These are phyloP conservation scores for Asterophora lycoperdoides DNA, from an alignment of 768 basidiomycete species.

Conservation along the genomic window DNA sequence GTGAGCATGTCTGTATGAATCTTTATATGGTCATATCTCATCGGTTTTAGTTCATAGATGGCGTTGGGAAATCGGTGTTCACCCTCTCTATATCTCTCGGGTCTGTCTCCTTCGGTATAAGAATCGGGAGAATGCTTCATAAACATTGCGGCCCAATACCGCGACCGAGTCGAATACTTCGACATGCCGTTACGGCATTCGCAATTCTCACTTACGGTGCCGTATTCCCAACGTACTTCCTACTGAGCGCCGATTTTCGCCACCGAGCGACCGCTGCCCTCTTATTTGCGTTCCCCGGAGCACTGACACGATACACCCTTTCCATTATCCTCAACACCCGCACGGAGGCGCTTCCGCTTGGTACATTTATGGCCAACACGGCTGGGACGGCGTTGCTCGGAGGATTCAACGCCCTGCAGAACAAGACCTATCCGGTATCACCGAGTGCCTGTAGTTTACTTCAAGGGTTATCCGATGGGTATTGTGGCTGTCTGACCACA, in stretches of 20 bases:
- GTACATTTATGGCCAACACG: slow-evolving; percentile 74
- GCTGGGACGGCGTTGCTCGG: slow-evolving; percentile 83
- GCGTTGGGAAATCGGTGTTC: slow-evolving; percentile 71
- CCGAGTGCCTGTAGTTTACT: slow-evolving; percentile 63
- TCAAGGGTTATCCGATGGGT: slow-evolving; percentile 85
- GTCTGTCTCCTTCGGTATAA: slow-evolving; percentile 72
- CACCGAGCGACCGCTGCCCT: slow-evolving; percentile 83
- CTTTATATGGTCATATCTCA: not conserved
- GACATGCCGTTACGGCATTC: slow-evolving; percentile 47
- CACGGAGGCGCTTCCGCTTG: slow-evolving; percentile 61
- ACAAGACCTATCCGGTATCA: slow-evolving; percentile 34
- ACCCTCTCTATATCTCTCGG: slow-evolving; percentile 75
- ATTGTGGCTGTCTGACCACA: slow-evolving; percentile 93
- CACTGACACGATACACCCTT: slow-evolving; percentile 78
- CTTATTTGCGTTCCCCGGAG: slow-evolving; percentile 85
- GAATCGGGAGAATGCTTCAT: slow-evolving; percentile 44
- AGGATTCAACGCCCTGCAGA: slow-evolving; percentile 67
- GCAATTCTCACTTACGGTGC: slow-evolving; percentile 69
- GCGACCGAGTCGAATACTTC: slow-evolving; percentile 40
- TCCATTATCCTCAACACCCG: slow-evolving; percentile 68
- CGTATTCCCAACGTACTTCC: slow-evolving; percentile 74
- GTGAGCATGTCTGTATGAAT: slow-evolving; percentile 40
- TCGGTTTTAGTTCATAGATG: slow-evolving; percentile 72
- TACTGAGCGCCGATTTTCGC: slow-evolving; percentile 63
- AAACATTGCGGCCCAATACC: slow-evolving; percentile 38